These are phyloP conservation scores for Ophiosphaerella herpotricha DNA, from an alignment of 2,329 filamentous ascomycete genomes.

Conservation along the genomic window DNA sequence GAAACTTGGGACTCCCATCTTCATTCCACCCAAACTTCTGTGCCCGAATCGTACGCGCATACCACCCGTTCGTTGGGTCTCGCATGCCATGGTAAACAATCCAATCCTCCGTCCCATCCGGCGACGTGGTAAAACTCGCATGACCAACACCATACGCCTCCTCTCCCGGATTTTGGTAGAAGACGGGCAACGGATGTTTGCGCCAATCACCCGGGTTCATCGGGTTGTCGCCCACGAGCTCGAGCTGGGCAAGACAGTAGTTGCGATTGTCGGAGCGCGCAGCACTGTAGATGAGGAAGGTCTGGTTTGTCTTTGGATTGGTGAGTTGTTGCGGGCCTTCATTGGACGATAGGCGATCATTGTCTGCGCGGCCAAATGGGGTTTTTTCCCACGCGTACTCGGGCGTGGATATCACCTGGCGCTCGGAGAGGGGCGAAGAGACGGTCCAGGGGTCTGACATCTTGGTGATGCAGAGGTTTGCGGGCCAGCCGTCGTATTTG, in stretches of 20 bases:
- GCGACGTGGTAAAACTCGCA: slow-evolving; percentile 56
- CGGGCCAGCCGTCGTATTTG: slow-evolving; percentile 56
- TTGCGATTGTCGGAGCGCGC: slow-evolving; percentile 58
- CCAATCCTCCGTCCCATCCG: slow-evolving; percentile 55
- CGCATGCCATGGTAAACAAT: slow-evolving; percentile 60
- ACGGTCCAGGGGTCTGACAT: slow-evolving; percentile 56
- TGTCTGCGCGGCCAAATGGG: slow-evolving; percentile 53
- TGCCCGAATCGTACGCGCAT: slow-evolving; percentile 53
- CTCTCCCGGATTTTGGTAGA: slow-evolving; percentile 54
- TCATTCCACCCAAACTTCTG: slow-evolving; percentile 56
- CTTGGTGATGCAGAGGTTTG: slow-evolving; percentile 59
- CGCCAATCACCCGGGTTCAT: slow-evolving; percentile 56
- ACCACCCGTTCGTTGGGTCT: slow-evolving; percentile 54
- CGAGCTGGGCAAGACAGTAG: slow-evolving; percentile 58
- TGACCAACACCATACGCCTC: slow-evolving; percentile 56
- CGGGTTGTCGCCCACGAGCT: slow-evolving; percentile 55
- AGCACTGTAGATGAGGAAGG: slow-evolving; percentile 56
- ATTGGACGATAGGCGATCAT: slow-evolving; percentile 55
- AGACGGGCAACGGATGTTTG: slow-evolving; percentile 53
- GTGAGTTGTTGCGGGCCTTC: slow-evolving; percentile 57
- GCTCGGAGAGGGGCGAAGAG: slow-evolving; percentile 50
- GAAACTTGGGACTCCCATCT: slow-evolving; percentile 55
- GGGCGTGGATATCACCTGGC: slow-evolving; percentile 54
- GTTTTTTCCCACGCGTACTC: slow-evolving; percentile 58
- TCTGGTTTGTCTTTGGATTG: slow-evolving; percentile 53